Percentiles rank a stretch among this genome's conserved stretches.
Evolutionary conservation across 345 rosid genomes (phyloP).

Genomic region (Pistacia atlantica): DNA sequence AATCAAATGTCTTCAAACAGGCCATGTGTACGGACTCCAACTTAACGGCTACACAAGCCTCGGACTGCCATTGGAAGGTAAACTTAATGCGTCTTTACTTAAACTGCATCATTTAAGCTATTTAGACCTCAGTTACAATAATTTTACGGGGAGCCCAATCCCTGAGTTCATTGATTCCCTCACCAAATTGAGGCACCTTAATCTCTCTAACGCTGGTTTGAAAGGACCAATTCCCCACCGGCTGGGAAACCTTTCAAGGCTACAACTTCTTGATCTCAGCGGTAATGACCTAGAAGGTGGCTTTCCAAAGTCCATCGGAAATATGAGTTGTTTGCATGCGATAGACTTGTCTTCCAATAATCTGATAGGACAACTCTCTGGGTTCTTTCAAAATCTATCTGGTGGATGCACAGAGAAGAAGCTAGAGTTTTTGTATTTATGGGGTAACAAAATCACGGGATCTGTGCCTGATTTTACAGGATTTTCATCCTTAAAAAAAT

Average conservation of each 20-base stretch:
- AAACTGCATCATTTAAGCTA: neutral
- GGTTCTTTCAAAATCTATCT: neutral
- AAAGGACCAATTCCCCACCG: neutral
- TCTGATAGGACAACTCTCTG: neutral
- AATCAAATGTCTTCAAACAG: constrained; percentile 7
- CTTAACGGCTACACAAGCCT: neutral
- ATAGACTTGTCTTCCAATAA: neutral
- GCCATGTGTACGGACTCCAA: neutral
- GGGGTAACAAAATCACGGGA: constrained; percentile 19
- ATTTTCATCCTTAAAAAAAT: constrained; percentile 7
- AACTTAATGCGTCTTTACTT: neutral
- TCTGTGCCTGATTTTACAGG: neutral
- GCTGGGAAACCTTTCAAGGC: constrained; percentile 14
- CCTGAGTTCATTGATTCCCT: neutral
- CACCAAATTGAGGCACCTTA: neutral
- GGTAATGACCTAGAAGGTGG: neutral
- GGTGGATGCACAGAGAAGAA: constrained; percentile 6
- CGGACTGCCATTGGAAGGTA: neutral
- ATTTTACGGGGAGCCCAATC: neutral
- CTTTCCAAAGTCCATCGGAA: neutral
- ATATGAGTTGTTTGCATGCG: neutral
- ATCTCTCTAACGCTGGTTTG: neutral
- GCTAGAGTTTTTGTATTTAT: neutral
- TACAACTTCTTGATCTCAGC: constrained; percentile 14
- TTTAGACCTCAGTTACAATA: neutral